These are phyloP conservation scores for Gautieria morchelliformis DNA, from an alignment of 768 basidiomycete species.

Conservation along the genomic window DNA sequence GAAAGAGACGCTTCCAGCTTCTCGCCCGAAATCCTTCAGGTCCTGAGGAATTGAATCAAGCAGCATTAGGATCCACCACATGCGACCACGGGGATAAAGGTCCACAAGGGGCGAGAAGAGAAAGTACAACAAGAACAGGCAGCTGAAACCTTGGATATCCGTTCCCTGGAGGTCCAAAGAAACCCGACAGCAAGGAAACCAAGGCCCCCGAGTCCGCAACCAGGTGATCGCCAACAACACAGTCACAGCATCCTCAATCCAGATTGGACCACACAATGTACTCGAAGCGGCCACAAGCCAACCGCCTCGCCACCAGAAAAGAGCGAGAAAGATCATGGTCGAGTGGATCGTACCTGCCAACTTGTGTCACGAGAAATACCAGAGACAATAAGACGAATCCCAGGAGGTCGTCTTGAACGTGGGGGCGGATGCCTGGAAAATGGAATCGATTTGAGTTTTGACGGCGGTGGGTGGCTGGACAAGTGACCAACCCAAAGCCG, in stretches of 20 bases:
- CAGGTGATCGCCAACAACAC: neutral
- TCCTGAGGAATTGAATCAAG: slow-evolving; percentile 44
- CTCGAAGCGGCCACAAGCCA: slow-evolving; percentile 8
- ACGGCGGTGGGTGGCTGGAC: too few relatives aligned
- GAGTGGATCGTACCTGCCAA: slow-evolving; percentile 84
- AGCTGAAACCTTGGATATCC: neutral
- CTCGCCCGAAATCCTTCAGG: slow-evolving; percentile 94
- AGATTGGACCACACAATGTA: slow-evolving; percentile 2
- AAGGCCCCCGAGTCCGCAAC: neutral
- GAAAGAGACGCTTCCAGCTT: slow-evolving; percentile 86
- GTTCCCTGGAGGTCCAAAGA: neutral
- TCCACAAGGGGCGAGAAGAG: slow-evolving; percentile 20
- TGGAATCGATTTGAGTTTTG: neutral
- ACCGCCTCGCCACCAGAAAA: slow-evolving; percentile 16
- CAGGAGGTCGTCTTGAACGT: slow-evolving; percentile 68
- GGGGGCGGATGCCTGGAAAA: slow-evolving; percentile 30
- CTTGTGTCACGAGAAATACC: slow-evolving; percentile 92
- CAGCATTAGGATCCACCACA: slow-evolving; percentile 2
- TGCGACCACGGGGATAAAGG: slow-evolving; percentile 15
- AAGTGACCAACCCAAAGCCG: slow-evolving; percentile 40
- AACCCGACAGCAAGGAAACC: neutral
- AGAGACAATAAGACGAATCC: slow-evolving; percentile 75
- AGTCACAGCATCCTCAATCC: neutral
- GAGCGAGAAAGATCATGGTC: slow-evolving; percentile 13
- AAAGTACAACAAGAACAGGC: slow-evolving; percentile 3